These are phyloP conservation scores for Calocybe indica DNA, from an alignment of 768 basidiomycete species.

Conservation along the genomic window DNA sequence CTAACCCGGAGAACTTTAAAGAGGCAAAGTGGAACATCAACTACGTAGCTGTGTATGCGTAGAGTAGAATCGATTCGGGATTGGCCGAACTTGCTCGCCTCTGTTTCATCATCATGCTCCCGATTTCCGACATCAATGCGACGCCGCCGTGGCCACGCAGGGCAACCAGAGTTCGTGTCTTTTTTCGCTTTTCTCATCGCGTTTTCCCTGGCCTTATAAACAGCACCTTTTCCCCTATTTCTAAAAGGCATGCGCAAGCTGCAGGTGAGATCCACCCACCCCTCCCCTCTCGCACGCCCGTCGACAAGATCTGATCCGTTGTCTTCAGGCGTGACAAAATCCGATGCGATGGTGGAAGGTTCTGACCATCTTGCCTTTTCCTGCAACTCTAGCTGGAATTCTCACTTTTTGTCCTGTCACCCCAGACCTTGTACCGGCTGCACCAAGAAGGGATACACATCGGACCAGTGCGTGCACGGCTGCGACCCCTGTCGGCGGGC, in stretches of 20 bases:
- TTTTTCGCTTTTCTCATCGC: slow-evolving; percentile 6
- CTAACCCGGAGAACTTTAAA: slow-evolving; percentile 55
- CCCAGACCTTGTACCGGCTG: slow-evolving; percentile 55
- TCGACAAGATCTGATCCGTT: too few species aligned
- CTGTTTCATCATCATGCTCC: slow-evolving; percentile 32
- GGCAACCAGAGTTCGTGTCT: slow-evolving; percentile 38
- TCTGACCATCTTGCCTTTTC: slow-evolving; percentile 10
- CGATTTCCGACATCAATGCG: slow-evolving; percentile 47
- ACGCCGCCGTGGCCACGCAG: slow-evolving; percentile 42
- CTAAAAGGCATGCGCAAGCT: slow-evolving; percentile 50
- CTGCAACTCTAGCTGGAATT: not conserved
- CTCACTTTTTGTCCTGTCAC: not conserved
- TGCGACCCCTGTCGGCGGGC: slow-evolving; percentile 57
- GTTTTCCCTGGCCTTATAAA: too few species aligned
- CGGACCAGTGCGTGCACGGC: slow-evolving; percentile 54
- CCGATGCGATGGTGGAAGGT: slow-evolving; percentile 53
- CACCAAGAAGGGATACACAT: slow-evolving; percentile 43
- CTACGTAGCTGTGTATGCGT: slow-evolving; percentile 14
- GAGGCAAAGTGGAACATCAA: slow-evolving; percentile 55
- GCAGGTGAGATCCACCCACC: slow-evolving; percentile 31
- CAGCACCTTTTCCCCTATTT: slow-evolving; percentile 7
- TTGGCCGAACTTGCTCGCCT: slow-evolving; percentile 21
- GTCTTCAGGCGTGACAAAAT: slow-evolving; percentile 51
- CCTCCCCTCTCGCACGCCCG: too few species aligned
- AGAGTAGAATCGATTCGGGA: slow-evolving; percentile 4